Percentiles rank a stretch among this genome's conserved stretches.
phyloP scores from a whole-genome alignment of 257 asterid species.

The Cordia subcordata region DNA sequence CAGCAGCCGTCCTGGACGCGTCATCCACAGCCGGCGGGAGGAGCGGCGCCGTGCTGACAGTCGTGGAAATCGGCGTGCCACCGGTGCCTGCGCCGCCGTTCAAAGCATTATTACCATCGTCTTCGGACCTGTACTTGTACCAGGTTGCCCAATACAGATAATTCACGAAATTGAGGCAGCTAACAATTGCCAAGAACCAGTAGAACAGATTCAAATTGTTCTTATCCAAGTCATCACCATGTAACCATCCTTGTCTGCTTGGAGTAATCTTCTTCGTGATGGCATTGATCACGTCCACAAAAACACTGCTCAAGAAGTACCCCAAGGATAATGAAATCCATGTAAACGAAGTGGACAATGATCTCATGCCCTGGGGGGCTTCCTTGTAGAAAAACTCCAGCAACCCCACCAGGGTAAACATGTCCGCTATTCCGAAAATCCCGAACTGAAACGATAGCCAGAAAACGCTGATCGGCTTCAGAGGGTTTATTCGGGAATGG shows the following conservation, averaged over 20 bases:
- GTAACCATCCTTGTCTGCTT: slow-evolving; percentile 58
- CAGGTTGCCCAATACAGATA: slow-evolving; percentile 65
- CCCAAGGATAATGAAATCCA: slow-evolving; percentile 64
- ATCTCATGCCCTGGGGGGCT: slow-evolving; percentile 76
- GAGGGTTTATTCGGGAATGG: slow-evolving; percentile 34
- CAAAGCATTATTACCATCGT: not conserved
- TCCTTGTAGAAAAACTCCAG: slow-evolving; percentile 76
- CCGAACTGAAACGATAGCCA: slow-evolving; percentile 69
- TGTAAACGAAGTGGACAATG: slow-evolving; percentile 69
- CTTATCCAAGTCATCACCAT: slow-evolving; percentile 49
- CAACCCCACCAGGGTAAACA: slow-evolving; percentile 76
- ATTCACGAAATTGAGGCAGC: slow-evolving; percentile 55
- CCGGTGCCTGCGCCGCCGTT: not conserved
- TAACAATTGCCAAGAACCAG: slow-evolving; percentile 79
- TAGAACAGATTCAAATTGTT: slow-evolving; percentile 52
- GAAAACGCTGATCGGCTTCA: slow-evolving; percentile 48
- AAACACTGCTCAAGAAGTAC: slow-evolving; percentile 58
- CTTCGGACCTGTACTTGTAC: slow-evolving; percentile 56
- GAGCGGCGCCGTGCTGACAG: not conserved
- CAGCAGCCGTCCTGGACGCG: not conserved
- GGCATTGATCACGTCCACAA: slow-evolving; percentile 53
- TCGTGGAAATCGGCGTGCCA: not conserved
- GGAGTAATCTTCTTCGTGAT: slow-evolving; percentile 36
- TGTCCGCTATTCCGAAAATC: slow-evolving; percentile 74
- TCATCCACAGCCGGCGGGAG: not conserved